These are phyloP conservation scores for Aspergillus sergii DNA, from an alignment of 2,329 filamentous ascomycete genomes.

Conservation along the genomic window DNA sequence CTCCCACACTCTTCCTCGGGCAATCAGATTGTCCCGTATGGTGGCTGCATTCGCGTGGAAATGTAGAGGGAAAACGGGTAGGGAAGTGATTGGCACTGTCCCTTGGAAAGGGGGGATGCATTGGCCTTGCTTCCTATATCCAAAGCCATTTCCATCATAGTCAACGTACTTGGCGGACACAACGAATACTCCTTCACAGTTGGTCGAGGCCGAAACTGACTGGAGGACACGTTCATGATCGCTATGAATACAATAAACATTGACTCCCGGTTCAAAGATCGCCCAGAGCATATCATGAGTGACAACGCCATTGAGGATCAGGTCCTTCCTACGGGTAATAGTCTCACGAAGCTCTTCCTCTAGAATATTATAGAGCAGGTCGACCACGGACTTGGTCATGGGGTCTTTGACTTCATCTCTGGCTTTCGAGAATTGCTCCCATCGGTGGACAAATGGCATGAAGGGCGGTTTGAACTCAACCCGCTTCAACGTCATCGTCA, in stretches of 20 bases:
- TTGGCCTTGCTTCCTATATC: slow-evolving; percentile 10
- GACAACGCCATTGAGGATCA: slow-evolving; percentile 56
- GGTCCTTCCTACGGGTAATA: slow-evolving; percentile 55
- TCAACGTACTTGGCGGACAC: slow-evolving; percentile 19
- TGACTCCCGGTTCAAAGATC: slow-evolving; percentile 39
- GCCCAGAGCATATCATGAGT: slow-evolving; percentile 52
- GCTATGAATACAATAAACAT: slow-evolving; percentile 12
- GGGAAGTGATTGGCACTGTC: slow-evolving; percentile 45
- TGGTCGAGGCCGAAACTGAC: slow-evolving; percentile 2
- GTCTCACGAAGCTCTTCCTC: slow-evolving; percentile 55
- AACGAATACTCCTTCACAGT: slow-evolving; percentile 10
- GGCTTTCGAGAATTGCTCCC: slow-evolving; percentile 52
- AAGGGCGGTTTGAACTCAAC: slow-evolving; percentile 65
- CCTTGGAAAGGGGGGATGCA: slow-evolving; percentile 26
- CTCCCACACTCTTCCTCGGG: slow-evolving; percentile 52
- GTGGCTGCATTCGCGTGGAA: slow-evolving; percentile 46
- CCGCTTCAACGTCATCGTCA: slow-evolving; percentile 61
- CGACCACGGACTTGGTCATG: slow-evolving; percentile 50
- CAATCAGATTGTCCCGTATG: slow-evolving; percentile 44
- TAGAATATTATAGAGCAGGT: slow-evolving; percentile 52
- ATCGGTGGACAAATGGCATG: slow-evolving; percentile 67
- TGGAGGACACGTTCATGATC: slow-evolving; percentile 16
- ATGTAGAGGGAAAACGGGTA: slow-evolving; percentile 48
- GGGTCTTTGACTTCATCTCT: slow-evolving; percentile 47
- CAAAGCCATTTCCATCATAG: slow-evolving; percentile 24